A percentile compares a stretch with the other conserved stretches of the same genome.
phyloP scores from a whole-genome alignment of 495 filamentous ascomycete species.

The Tuber aestivum region DNA sequence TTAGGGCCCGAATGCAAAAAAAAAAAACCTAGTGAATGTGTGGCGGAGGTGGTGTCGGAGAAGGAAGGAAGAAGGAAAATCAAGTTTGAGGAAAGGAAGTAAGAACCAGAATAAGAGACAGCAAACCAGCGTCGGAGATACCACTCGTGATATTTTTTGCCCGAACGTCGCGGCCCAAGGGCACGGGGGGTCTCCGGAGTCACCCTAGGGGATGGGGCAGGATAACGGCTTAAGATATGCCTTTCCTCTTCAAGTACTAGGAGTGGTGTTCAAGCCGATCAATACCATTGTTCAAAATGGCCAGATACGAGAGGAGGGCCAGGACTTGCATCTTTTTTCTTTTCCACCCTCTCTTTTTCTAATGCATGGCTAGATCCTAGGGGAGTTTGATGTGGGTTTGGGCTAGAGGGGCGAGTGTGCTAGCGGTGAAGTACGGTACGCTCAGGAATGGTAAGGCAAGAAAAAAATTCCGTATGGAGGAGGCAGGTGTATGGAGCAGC shows the following conservation, averaged over 20 bases:
- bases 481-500: not conserved
- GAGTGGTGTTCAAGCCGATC: not conserved
- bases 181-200: not conserved
- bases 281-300: not conserved
- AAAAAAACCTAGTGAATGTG: not conserved
- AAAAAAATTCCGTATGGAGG: not conserved
- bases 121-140: not conserved
- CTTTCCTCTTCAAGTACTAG: not conserved
- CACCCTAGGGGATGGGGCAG: not conserved
- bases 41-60: not conserved
- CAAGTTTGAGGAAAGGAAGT: not conserved
- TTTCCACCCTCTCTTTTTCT: not conserved
- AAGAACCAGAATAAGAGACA: not conserved
- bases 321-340: not conserved
- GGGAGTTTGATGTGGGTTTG: not conserved
- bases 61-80: not conserved
- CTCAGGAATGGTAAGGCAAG: not conserved
- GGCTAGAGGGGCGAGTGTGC: not conserved
- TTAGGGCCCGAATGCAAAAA: not conserved
- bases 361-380: not conserved
- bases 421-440: not conserved
- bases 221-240: not conserved
- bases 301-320: not conserved
- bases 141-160: not conserved
- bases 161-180: not conserved